These are phyloP conservation scores for Cochlearia excelsa DNA, from an alignment of 345 rosid genomes.

Conservation along the genomic window DNA sequence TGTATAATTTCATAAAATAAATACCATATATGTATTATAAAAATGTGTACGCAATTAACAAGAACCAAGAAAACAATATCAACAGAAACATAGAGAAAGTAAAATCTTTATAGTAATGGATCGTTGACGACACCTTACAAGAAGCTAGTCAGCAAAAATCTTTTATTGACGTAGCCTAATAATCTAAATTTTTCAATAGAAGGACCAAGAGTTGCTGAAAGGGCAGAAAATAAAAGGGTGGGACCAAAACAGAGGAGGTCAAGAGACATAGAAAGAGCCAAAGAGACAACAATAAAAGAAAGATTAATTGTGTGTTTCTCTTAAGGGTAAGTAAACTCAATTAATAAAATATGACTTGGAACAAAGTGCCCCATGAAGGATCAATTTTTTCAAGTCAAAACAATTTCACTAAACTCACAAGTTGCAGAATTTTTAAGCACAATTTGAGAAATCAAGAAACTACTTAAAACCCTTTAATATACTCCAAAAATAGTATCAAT, in stretches of 20 bases:
- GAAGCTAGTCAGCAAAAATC: conserved; percentile 18
- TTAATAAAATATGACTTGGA: conserved; percentile 24
- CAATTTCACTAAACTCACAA: no score
- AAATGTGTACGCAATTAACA: conserved; percentile 28
- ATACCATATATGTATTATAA: conserved; percentile 9
- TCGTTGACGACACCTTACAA: conserved; percentile 29
- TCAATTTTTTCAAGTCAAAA: no score
- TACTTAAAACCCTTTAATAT: not conserved
- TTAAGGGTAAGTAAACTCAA: conserved; percentile 8
- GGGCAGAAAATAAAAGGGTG: conserved; percentile 33
- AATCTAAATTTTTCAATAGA: conserved; percentile 7
- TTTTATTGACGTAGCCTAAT: conserved; percentile 19
- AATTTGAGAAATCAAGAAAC: no score
- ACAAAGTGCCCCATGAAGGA: not conserved
- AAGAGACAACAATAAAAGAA: conserved; percentile 26
- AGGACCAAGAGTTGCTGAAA: conserved; percentile 27
- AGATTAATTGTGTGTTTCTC: conserved; percentile 21
- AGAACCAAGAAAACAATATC: conserved; percentile 35
- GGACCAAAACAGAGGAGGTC: conserved; percentile 36
- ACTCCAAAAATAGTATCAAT: not conserved
- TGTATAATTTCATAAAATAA: conserved; percentile 28
- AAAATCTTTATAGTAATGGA: conserved; percentile 28
- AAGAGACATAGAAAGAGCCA: conserved; percentile 35
- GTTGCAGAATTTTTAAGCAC: no score
- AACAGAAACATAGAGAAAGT: not conserved